A percentile compares a stretch with the other conserved stretches of the same genome.
Conservation (phyloP, 306 rosid genomes). For the Fragaria vesca region DNA sequence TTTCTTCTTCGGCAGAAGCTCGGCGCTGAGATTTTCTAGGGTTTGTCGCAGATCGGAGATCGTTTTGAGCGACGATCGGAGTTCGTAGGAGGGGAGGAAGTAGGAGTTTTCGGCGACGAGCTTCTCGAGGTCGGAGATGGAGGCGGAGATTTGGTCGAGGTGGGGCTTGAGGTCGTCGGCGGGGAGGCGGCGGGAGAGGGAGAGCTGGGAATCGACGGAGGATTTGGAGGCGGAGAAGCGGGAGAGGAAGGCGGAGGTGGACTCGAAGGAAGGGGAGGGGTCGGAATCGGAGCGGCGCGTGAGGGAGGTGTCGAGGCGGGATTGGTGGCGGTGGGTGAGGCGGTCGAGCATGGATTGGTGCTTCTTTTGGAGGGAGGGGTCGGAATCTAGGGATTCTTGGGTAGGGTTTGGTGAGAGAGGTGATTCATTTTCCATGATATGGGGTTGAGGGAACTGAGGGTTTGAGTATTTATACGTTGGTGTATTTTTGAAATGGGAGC, state of each 20-base stretch:
- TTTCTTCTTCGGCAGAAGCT: conserved; percentile 69
- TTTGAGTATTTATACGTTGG: neutral
- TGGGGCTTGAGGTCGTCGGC: conserved; percentile 48
- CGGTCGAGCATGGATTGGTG: conserved; percentile 71
- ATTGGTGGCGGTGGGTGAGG: conserved; percentile 62
- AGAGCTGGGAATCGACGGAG: conserved; percentile 51
- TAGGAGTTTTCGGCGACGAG: conserved; percentile 75
- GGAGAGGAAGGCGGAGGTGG: conserved; percentile 59
- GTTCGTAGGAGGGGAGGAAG: conserved; percentile 73
- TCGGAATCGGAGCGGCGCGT: conserved; percentile 35
- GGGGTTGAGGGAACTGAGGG: neutral
- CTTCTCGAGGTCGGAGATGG: conserved; percentile 74
- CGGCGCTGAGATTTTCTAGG: conserved; percentile 46
- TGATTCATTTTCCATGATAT: neutral
- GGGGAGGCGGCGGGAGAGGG: conserved; percentile 35
- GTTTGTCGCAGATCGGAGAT: conserved; percentile 52
- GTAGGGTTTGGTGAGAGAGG: conserved; percentile 7
- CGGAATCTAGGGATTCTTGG: conserved; percentile 17
- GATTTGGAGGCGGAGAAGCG: conserved; percentile 49
- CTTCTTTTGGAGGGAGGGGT: conserved; percentile 52
- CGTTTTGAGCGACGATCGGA: conserved; percentile 69
- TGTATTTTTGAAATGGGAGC: neutral
- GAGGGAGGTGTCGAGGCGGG: conserved; percentile 42
- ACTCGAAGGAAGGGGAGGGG: conserved; percentile 39
- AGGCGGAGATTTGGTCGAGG: conserved; percentile 52